Percentiles rank a stretch among this genome's conserved stretches.
phyloP scores from a whole-genome alignment of 768 basidiomycete genomes.

The Podaxis sp. region DNA sequence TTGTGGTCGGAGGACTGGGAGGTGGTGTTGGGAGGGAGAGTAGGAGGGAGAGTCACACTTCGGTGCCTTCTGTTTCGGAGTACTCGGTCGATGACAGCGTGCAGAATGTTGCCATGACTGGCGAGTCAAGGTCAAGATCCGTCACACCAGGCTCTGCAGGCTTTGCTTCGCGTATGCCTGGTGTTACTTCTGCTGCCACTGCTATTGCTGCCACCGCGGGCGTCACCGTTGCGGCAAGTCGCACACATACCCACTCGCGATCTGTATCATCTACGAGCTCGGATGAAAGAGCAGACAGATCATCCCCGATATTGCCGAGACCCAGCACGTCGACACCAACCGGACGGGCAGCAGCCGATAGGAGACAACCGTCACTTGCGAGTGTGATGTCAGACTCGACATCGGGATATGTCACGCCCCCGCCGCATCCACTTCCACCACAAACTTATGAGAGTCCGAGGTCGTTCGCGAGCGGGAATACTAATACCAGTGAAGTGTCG shows the following conservation, averaged over 20 bases:
- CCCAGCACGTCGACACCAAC: constrained; percentile 37
- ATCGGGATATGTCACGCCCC: constrained; percentile 49
- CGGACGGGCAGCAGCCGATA: constrained; percentile 22
- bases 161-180: constrained; percentile 23
- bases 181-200: constrained; percentile 4
- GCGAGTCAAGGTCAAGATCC: constrained; percentile 37
- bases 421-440: constrained; percentile 23
- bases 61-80: constrained; percentile 41
- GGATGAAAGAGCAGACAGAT: constrained; percentile 9
- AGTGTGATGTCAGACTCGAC: constrained; percentile 66
- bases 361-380: constrained; percentile 66
- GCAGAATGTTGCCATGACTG: neutral
- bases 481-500: neutral
- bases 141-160: constrained; percentile 42
- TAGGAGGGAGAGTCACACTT: constrained; percentile 27
- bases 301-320: constrained; percentile 6
- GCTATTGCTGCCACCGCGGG: constrained; percentile 14
- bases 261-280: neutral
- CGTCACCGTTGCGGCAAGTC: constrained; percentile 11
- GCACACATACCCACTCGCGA: constrained; percentile 2
- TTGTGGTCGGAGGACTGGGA: constrained; percentile 10
- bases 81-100: constrained; percentile 54
- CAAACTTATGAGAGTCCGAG: constrained; percentile 27
- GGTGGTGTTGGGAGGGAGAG: constrained; percentile 3
- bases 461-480: neutral